Evolutionary conservation across 768 basidiomycete species (phyloP).

Genomic region (Coprinellus aureogranulatus): DNA sequence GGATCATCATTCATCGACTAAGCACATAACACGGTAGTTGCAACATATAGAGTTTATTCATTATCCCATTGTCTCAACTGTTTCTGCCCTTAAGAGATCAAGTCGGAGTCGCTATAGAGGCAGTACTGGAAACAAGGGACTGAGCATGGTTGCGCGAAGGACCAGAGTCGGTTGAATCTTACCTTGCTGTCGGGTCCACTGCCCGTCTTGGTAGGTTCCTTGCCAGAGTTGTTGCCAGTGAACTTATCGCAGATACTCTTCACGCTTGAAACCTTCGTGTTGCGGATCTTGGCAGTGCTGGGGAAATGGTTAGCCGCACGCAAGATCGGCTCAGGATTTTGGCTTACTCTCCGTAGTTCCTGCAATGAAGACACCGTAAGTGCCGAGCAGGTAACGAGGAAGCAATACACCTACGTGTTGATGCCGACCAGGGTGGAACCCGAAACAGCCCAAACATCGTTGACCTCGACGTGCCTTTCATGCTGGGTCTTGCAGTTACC

Average conservation of each 20-base stretch:
- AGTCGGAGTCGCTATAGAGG: neutral
- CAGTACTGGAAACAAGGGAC: neutral
- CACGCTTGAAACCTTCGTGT: slow-evolving; percentile 27
- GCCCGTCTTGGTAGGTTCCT: slow-evolving; percentile 27
- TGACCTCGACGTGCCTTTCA: slow-evolving; percentile 27
- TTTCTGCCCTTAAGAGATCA: too few relatives aligned
- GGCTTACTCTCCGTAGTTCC: slow-evolving; percentile 37
- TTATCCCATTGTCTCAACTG: too few relatives aligned
- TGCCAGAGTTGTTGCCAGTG: slow-evolving; percentile 29
- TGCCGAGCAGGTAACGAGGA: neutral
- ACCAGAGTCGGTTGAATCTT: neutral
- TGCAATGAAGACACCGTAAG: slow-evolving; percentile 7
- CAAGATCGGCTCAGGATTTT: neutral
- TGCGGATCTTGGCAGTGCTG: slow-evolving; percentile 32
- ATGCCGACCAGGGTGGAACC: slow-evolving; percentile 30
- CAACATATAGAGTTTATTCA: too few relatives aligned
- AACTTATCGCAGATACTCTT: slow-evolving; percentile 31
- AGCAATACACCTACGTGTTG: slow-evolving; percentile 25
- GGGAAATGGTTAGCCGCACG: neutral
- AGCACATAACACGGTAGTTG: too few relatives aligned
- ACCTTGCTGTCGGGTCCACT: slow-evolving; percentile 33
- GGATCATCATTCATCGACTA: too few relatives aligned
- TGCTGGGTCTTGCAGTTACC: slow-evolving; percentile 33
- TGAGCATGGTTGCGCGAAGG: neutral
- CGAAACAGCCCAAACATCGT: slow-evolving; percentile 33